Base-by-base conservation (phyloP, 2,329 filamentous ascomycete genomes). In the Microdochium bolleyi region DNA sequence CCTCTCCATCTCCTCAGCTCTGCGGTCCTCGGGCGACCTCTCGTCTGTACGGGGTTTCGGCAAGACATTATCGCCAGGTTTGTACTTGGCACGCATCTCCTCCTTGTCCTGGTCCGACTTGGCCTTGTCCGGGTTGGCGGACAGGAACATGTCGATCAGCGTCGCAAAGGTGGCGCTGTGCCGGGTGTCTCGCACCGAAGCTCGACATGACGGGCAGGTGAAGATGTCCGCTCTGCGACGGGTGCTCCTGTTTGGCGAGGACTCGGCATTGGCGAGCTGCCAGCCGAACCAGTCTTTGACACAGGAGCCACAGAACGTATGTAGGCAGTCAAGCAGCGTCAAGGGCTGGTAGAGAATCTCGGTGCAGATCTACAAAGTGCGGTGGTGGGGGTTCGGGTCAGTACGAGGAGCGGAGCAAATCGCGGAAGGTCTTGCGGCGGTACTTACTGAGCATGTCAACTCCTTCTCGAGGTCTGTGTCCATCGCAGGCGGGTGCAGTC, bases 231-330 rank as follows among this genome's bases (percentile, higher is more conserved):
- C 55, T 61, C 78, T 63, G 59, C 77, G 64, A 51, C 48, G n/a
- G n/a, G 74, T 60, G 57, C 82, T 76, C 44, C 75, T 72, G 11
- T 71, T 71, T 13, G 77, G 78, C 2, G 72, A 70, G 54, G 69
- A 72, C 57, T 78, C 79, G 46, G 79, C 79, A 14, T 77, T 75
- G 27, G 77, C 74, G 37, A 85, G 84, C 68, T 96, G 90, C 70
- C 84, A 94, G 57, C 77, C 75, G 67, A 97, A 99, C 94, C 94
- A 99, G 74, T 95, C 90, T 69, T 95, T 96, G 54, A 97, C 70
- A 66, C 94, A 99, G 38, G 89, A 88, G 58, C 92, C 94, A 74
- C 94, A 99, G 70, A 95, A 99, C 48, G 92, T 96, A 72, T 96
- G 91, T 48, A 96, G 82, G 67, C 91, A 96, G 74, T 96, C 89